A percentile compares a stretch with the other conserved stretches of the same genome.
Evolutionary conservation across 306 rosid genomes (phyloP).

Genomic region (Sesbania bispinosa): DNA sequence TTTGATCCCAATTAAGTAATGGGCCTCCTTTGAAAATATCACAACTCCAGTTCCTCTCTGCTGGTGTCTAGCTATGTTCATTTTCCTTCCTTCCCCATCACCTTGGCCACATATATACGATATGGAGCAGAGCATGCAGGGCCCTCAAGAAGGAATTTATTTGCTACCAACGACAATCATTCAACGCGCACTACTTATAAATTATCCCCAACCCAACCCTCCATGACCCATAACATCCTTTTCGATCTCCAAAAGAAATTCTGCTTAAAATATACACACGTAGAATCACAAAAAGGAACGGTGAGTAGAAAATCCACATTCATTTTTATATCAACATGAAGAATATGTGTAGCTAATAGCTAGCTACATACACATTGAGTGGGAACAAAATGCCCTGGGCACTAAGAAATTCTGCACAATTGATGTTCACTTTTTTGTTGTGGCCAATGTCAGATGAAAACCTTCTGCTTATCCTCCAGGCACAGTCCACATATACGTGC

Average conservation of each 20-base stretch:
- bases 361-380: background rate
- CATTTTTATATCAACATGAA: background rate
- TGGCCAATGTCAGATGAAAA: background rate
- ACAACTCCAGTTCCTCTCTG: too few species aligned
- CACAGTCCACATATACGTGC: too few species aligned
- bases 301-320: constrained; percentile 11
- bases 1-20: too few species aligned
- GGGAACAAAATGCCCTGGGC: background rate
- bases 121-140: too few species aligned
- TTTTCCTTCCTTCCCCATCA: too few species aligned
- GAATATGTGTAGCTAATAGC: background rate
- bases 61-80: too few species aligned
- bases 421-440: background rate
- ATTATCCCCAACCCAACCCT: background rate
- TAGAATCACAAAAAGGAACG: constrained; percentile 34
- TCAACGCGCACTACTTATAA: background rate
- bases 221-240: background rate
- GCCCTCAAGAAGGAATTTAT: background rate
- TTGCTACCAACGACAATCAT: constrained; percentile 22
- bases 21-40: too few species aligned
- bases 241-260: background rate
- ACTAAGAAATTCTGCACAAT: background rate
- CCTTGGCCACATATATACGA: too few species aligned
- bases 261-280: background rate
- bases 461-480: too few species aligned